Evolutionary conservation across 73 alveolate genomes (phyloP).

Genomic region (Durusdinium trenchii): DNA sequence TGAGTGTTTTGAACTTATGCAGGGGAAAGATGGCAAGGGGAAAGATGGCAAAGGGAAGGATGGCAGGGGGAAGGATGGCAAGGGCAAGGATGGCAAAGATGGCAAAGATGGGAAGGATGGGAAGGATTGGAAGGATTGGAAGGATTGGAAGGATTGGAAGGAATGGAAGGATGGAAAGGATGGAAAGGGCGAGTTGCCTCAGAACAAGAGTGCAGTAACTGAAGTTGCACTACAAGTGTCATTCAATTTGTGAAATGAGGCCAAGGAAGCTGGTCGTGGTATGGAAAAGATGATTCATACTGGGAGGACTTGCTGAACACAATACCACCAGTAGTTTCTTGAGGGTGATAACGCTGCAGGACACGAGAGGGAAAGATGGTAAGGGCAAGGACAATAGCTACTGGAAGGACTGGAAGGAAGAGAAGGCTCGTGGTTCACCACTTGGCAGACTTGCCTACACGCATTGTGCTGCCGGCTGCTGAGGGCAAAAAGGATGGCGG

Average conservation of each 20-base stretch:
- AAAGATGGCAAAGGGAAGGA: constrained; percentile 45
- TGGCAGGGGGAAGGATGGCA: constrained; percentile 76
- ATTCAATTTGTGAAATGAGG: neutral
- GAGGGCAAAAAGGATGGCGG: constrained; percentile 58
- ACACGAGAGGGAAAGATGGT: constrained; percentile 33
- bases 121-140: constrained; percentile 52
- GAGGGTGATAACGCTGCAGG: neutral
- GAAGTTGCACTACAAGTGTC: neutral
- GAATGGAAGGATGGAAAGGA: constrained; percentile 65
- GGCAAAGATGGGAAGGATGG: constrained; percentile 61
- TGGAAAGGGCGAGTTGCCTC: constrained; percentile 16
- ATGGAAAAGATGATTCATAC: neutral
- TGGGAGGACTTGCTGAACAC: constrained; percentile 10
- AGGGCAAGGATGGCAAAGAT: constrained; percentile 46
- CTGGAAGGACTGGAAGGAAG: constrained; percentile 29
- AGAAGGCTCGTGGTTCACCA: neutral
- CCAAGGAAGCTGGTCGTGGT: constrained; percentile 24
- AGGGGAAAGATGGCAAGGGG: constrained; percentile 63
- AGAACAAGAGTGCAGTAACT: neutral
- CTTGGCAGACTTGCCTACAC: neutral
- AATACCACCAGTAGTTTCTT: neutral
- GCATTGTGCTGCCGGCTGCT: neutral
- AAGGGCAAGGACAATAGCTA: constrained; percentile 52
- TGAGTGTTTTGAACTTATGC: neutral
- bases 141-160: constrained; percentile 41